phyloP scores from a whole-genome alignment of 176 grass and related monocot genomes.

The Oryza glumipatula region DNA sequence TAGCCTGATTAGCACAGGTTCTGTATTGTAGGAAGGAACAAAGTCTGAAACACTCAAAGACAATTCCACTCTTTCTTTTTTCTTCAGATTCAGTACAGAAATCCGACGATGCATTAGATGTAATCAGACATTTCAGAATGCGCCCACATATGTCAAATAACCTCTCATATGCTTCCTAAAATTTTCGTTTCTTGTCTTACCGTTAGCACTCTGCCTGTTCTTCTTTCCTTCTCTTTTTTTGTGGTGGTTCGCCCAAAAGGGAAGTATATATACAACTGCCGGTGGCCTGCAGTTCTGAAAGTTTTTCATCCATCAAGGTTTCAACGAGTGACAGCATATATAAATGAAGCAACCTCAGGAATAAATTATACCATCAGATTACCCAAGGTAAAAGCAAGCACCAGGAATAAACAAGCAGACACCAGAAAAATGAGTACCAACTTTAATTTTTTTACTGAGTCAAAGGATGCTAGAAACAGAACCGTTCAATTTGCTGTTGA shows the following conservation, averaged over 20 bases:
- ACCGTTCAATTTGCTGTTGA: conserved; percentile 11
- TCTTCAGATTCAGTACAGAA: not conserved
- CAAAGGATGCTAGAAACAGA: conserved; percentile 29
- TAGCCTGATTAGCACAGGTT: not conserved
- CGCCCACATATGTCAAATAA: not conserved
- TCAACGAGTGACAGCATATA: not conserved
- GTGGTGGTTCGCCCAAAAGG: not conserved
- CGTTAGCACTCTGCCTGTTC: not conserved
- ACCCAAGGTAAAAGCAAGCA: not conserved
- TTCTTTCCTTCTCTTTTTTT: not conserved
- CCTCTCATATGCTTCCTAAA: not conserved
- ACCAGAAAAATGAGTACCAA: not conserved
- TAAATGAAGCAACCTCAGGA: not conserved
- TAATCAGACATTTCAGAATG: not conserved
- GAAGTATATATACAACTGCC: no score
- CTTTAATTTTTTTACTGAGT: conserved; percentile 8
- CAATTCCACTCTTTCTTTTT: no score
- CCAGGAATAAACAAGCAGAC: not conserved
- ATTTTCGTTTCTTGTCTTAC: not conserved
- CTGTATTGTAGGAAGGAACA: not conserved
- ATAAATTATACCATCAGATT: not conserved
- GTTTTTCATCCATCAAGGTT: not conserved
- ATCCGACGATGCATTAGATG: not conserved
- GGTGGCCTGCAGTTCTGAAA: not conserved
- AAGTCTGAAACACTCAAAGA: not conserved